A percentile compares a stretch with the other conserved stretches of the same genome.
Conservation (phyloP, 2,329 filamentous ascomycete genomes). For the Beauveria pseudobassiana region DNA sequence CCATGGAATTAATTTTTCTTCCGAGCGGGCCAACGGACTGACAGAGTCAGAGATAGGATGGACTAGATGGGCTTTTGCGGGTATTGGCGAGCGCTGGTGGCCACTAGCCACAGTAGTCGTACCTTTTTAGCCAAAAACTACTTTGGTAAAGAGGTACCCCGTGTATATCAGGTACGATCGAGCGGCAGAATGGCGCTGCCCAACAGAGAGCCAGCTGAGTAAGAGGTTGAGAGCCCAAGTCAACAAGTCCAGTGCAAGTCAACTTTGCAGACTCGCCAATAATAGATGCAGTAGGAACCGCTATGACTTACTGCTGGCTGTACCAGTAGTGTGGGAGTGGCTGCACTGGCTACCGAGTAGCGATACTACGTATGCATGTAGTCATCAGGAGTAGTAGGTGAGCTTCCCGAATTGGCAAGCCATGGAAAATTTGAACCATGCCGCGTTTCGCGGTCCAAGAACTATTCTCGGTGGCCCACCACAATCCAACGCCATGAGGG, state of each 20-base stretch:
- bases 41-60: not conserved
- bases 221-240: not conserved
- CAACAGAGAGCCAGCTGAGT: not conserved
- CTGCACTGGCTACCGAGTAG: too few relatives aligned
- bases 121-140: not conserved
- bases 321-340: not conserved
- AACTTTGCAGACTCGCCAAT: not conserved
- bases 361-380: not conserved
- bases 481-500: not conserved
- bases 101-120: not conserved
- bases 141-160: not conserved
- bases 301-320: not conserved
- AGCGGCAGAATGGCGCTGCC: not conserved
- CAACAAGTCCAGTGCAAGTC: too few relatives aligned
- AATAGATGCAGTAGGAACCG: not conserved
- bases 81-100: not conserved
- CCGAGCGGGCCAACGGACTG: conserved; percentile 5
- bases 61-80: conserved; percentile 2
- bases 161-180: not conserved
- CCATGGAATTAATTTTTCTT: not conserved
- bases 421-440: not conserved
- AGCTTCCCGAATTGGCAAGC: conserved; percentile 4
- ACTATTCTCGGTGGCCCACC: not conserved
- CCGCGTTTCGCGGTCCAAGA: not conserved
- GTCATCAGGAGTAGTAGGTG: not conserved